These are phyloP conservation scores for Alternaria sp. DNA, from an alignment of 2,329 filamentous ascomycete species.

Conservation along the genomic window DNA sequence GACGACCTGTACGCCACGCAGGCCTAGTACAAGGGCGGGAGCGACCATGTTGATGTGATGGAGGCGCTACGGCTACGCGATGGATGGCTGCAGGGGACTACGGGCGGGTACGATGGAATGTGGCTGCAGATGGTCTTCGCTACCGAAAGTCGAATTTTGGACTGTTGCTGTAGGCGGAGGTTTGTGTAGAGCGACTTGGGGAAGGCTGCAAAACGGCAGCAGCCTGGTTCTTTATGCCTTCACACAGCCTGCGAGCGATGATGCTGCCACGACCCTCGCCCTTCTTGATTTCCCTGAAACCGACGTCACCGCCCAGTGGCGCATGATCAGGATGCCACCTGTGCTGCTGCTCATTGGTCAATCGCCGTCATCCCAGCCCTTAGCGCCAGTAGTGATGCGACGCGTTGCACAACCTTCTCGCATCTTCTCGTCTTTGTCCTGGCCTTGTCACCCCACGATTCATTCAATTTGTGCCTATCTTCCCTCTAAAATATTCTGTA, in stretches of 20 bases:
- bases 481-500: slow-evolving; percentile 7
- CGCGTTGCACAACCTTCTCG: slow-evolving; percentile 14
- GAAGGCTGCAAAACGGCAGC: slow-evolving; percentile 3
- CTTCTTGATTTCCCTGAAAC: slow-evolving; percentile 13
- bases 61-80: slow-evolving; percentile 4
- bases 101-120: slow-evolving; percentile 7
- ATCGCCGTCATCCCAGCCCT: background rate
- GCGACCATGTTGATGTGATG: slow-evolving; percentile 28
- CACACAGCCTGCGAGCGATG: slow-evolving; percentile 20
- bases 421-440: slow-evolving; percentile 11
- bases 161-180: background rate
- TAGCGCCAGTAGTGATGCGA: slow-evolving; percentile 19
- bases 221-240: slow-evolving; percentile 28
- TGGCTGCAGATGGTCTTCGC: slow-evolving; percentile 6
- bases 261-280: slow-evolving; percentile 27
- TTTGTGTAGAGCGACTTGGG: slow-evolving; percentile 1
- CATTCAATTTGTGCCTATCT: background rate
- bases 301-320: slow-evolving; percentile 25
- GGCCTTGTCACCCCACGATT: slow-evolving; percentile 2
- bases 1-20: slow-evolving; percentile 72
- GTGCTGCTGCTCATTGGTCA: slow-evolving; percentile 23
- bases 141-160: slow-evolving; percentile 1
- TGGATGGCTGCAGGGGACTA: slow-evolving; percentile 4
- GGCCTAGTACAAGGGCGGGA: slow-evolving; percentile 61
- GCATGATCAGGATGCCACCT: slow-evolving; percentile 18